A percentile compares a stretch with the other conserved stretches of the same genome.
phyloP scores from a whole-genome alignment of 1,284 basidiomycete genomes.

The Sanghuangporus baumii region DNA sequence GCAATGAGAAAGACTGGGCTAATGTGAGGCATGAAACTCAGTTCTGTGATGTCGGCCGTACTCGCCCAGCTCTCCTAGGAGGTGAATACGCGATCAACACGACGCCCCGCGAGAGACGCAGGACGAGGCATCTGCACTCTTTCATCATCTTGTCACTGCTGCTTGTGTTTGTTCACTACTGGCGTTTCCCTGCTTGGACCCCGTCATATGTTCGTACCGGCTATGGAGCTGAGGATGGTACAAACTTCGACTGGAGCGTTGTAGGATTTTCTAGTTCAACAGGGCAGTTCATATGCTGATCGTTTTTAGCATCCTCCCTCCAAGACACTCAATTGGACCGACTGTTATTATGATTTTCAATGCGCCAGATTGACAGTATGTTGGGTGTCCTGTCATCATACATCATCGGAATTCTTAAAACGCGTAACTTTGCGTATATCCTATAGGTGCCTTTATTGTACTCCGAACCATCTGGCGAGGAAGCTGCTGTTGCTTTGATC shows the following conservation, averaged over 20 bases:
- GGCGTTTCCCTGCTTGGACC: neutral
- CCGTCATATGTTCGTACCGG: neutral
- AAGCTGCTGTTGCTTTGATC: slow-evolving; percentile 27
- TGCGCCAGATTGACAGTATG: slow-evolving; percentile 10
- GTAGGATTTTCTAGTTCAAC: neutral
- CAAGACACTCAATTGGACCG: slow-evolving; percentile 1
- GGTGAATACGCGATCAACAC: neutral
- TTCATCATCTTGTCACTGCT: neutral
- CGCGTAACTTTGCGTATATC: neutral
- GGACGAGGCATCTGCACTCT: neutral
- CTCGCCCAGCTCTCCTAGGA: neutral
- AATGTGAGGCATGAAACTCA: neutral
- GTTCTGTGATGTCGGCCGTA: neutral
- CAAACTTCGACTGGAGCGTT: neutral
- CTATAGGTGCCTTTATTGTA: slow-evolving; percentile 30
- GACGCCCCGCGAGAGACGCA: neutral
- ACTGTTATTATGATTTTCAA: slow-evolving; percentile 8
- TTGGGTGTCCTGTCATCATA: neutral
- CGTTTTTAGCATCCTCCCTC: slow-evolving; percentile 2
- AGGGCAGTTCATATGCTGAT: neutral
- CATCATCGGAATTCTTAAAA: neutral
- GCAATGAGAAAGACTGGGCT: neutral
- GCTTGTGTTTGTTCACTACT: neutral
- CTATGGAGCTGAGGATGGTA: neutral
- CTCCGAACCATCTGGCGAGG: slow-evolving; percentile 21